Base-by-base conservation (phyloP, 352 stramenopile genomes). In the Phytopythium aichiense region DNA sequence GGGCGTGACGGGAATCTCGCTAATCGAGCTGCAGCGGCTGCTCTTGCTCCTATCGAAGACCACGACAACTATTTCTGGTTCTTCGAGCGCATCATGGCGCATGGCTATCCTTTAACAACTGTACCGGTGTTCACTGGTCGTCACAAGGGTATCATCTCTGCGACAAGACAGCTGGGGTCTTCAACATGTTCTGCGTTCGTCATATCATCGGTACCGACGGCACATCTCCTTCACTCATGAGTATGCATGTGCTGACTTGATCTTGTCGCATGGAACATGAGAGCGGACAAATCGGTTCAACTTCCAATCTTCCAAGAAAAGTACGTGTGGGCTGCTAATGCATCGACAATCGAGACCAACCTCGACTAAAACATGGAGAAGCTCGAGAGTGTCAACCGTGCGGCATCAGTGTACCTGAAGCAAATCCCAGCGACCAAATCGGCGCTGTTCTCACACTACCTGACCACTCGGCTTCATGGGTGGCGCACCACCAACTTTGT, bases 11-110 rank as follows among this genome's bases (percentile, higher is more conserved):
- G 69, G 3, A 76, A 73, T 28, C 37, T 69, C n/a, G 18, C 40
- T 11, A 73, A 71, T 37, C 52, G 46, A 12, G 40, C 64, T 31
- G 61, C 58, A 8, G 58, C 64, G 0, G 61, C 72, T 3, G 53
- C 60, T 2, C 37, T 75, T 0, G 55, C 55, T 33, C 56, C 38
- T 1, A 11, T 54, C 5, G 43, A 61, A 31, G 42, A 61, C 22
- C 38, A 57, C 2, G 59, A 61, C 46, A 66, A 63, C 53, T 74
- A 74, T 52, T 40, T 23, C 0, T 71, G 64, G 43, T 68, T 71
- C 18, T 74, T 74, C 30, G 50, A 18, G 35, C 11, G 25, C 5
- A 6, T 23, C 54, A 18, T 4, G 64, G 0, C 7, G n/a, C 56
- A 66, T 16, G 67, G 63, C 1, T 71, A 66, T 20, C 60, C 63